Evolutionary conservation across 768 basidiomycete genomes (phyloP).

Genomic region (Phaeolepiota aurea): DNA sequence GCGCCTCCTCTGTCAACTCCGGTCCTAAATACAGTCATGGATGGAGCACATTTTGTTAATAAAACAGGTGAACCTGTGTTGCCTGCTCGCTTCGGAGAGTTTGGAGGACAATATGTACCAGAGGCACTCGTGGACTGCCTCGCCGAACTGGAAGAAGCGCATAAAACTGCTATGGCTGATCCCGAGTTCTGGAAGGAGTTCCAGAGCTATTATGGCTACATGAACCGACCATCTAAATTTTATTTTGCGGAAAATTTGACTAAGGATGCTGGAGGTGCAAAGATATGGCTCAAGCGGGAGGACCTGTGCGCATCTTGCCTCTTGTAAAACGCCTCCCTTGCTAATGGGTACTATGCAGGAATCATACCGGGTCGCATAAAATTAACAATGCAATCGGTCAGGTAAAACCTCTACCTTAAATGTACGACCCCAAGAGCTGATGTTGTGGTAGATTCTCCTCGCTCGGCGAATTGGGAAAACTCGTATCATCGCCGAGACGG

Average conservation of each 20-base stretch:
- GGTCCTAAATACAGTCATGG: conserved; percentile 18
- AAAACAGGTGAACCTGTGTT: conserved; percentile 36
- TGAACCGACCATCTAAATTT: conserved; percentile 87
- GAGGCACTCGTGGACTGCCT: conserved; percentile 94
- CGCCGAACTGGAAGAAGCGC: conserved; percentile 83
- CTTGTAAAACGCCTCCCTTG: conserved; percentile 3
- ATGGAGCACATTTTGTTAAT: conserved; percentile 17
- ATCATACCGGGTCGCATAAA: conserved; percentile 98
- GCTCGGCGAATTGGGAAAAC: conserved; percentile 93
- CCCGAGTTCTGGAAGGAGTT: conserved; percentile 92
- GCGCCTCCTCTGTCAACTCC: conserved; percentile 17
- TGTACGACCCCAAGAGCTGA: not conserved
- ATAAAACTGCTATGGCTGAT: conserved; percentile 79
- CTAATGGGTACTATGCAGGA: conserved; percentile 35
- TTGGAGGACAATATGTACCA: conserved; percentile 96
- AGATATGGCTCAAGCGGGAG: conserved; percentile 97
- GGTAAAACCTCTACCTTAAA: conserved; percentile 26
- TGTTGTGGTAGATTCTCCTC: conserved; percentile 66
- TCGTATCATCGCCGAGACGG: conserved; percentile 97
- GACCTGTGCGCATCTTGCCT: conserved; percentile 47
- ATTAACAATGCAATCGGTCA: conserved; percentile 99
- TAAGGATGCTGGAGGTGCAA: conserved; percentile 84
- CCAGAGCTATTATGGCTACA: conserved; percentile 81
- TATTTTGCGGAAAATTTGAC: conserved; percentile 91
- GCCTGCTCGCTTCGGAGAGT: conserved; percentile 85